Conservation (phyloP, 2,329 filamentous ascomycete species). For the Aspergillus aculeatus region DNA sequence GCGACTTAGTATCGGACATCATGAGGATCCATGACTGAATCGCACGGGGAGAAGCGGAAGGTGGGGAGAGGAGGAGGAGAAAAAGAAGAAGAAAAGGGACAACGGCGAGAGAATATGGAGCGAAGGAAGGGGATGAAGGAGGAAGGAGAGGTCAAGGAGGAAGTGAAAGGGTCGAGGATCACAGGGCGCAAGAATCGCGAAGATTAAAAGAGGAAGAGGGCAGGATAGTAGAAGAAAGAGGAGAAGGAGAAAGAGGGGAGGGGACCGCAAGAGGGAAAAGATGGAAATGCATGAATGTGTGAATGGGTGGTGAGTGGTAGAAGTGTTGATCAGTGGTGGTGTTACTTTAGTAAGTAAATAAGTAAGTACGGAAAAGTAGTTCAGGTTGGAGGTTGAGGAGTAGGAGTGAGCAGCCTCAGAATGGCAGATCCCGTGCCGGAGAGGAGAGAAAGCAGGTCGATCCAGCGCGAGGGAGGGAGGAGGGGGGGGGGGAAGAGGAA, state of each 20-base stretch:
- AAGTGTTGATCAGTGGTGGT: background rate
- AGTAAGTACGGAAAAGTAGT: too few species aligned
- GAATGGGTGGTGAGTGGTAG: background rate
- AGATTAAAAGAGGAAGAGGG: background rate
- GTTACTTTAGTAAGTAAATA: too few species aligned
- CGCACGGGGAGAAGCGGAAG: background rate
- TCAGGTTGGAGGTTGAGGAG: background rate
- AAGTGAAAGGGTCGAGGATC: background rate
- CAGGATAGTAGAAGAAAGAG: background rate
- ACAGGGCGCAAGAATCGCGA: background rate
- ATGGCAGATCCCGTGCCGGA: too few species aligned
- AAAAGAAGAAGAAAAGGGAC: background rate
- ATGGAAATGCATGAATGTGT: background rate
- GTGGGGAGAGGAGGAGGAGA: background rate
- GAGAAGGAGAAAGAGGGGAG: too few species aligned
- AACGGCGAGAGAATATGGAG: background rate
- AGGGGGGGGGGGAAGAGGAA: too few species aligned
- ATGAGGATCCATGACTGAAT: constrained; percentile 12
- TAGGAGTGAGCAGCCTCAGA: too few species aligned
- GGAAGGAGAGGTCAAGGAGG: background rate
- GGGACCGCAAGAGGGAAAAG: background rate
- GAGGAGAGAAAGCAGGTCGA: background rate
- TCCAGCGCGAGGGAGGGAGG: background rate
- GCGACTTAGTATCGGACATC: constrained; percentile 19
- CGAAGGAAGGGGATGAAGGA: background rate